Percentiles rank a stretch among this genome's conserved stretches.
Conservation (phyloP, 441 rosid genomes). For the Adansonia grandidieri region DNA sequence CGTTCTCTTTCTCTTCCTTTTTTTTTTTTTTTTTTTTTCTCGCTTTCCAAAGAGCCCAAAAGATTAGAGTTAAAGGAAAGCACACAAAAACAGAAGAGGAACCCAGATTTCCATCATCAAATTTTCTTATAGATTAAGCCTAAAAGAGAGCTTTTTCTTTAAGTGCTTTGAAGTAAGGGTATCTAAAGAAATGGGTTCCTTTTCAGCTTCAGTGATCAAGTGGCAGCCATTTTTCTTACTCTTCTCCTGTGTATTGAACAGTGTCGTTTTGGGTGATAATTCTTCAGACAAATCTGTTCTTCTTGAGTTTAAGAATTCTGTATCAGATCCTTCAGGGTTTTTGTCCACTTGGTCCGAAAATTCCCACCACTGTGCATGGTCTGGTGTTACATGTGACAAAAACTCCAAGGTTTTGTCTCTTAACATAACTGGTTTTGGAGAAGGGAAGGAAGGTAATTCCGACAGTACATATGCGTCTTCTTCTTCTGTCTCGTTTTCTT, state of each 20-base stretch:
- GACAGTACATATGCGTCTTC: neutral
- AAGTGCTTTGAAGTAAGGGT: slow-evolving; percentile 1
- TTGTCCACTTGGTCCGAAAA: slow-evolving; percentile 63
- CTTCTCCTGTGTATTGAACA: slow-evolving; percentile 29
- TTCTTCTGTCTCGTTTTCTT: slow-evolving; percentile 34
- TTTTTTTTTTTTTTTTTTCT: neutral
- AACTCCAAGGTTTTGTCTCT: slow-evolving; percentile 63
- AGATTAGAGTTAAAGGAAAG: slow-evolving; percentile 36
- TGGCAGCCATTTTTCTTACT: slow-evolving; percentile 39
- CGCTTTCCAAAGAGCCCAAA: slow-evolving; percentile 25
- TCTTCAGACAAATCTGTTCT: slow-evolving; percentile 63
- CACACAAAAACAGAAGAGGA: neutral
- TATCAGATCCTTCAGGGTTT: slow-evolving; percentile 66
- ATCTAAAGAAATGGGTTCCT: slow-evolving; percentile 45
- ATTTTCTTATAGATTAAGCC: neutral
- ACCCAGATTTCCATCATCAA: slow-evolving; percentile 9
- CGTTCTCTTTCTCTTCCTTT: neutral
- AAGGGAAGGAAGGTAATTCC: slow-evolving; percentile 39
- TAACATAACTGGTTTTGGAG: slow-evolving; percentile 51
- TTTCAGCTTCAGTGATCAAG: slow-evolving; percentile 36
- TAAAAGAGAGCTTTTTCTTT: slow-evolving; percentile 16
- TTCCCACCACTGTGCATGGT: slow-evolving; percentile 63
- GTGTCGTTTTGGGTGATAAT: slow-evolving; percentile 35
- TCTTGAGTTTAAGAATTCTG: slow-evolving; percentile 67
- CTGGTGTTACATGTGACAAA: slow-evolving; percentile 66